These are phyloP conservation scores for Verticillium zaregamsianum DNA, from an alignment of 2,329 filamentous ascomycete genomes.

Conservation along the genomic window DNA sequence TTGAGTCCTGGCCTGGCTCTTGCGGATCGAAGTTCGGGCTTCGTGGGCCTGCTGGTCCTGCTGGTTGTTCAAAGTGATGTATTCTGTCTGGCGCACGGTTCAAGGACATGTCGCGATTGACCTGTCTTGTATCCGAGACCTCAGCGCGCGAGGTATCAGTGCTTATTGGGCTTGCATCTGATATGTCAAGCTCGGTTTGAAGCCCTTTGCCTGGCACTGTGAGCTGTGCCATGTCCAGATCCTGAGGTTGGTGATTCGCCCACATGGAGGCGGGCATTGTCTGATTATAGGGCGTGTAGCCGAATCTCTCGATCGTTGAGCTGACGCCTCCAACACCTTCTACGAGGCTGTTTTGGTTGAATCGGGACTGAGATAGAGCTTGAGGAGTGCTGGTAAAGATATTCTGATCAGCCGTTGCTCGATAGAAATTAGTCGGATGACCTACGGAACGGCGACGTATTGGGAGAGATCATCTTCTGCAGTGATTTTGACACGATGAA, in stretches of 20 bases:
- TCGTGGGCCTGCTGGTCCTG: no score
- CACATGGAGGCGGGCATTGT: not conserved
- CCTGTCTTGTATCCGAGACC: not conserved
- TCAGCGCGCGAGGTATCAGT: not conserved
- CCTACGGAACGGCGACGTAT: constrained; percentile 26
- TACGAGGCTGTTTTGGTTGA: not conserved
- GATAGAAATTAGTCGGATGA: not conserved
- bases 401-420: not conserved
- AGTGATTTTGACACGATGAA: constrained; percentile 47
- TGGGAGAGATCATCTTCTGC: constrained; percentile 33
- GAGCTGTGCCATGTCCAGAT: not conserved
- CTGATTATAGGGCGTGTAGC: not conserved
- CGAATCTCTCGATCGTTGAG: not conserved
- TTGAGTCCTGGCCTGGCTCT: not conserved
- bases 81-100: not conserved
- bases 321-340: not conserved
- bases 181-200: not conserved
- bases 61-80: not conserved
- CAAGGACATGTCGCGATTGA: not conserved
- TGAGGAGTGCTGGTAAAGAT: not conserved
- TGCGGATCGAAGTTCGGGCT: not conserved
- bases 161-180: not conserved
- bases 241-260: not conserved
- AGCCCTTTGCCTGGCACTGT: not conserved
- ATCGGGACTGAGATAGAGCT: not conserved